phyloP scores from a whole-genome alignment of 371 early-diverging fungal genomes.

The Capillidium heterosporum region DNA sequence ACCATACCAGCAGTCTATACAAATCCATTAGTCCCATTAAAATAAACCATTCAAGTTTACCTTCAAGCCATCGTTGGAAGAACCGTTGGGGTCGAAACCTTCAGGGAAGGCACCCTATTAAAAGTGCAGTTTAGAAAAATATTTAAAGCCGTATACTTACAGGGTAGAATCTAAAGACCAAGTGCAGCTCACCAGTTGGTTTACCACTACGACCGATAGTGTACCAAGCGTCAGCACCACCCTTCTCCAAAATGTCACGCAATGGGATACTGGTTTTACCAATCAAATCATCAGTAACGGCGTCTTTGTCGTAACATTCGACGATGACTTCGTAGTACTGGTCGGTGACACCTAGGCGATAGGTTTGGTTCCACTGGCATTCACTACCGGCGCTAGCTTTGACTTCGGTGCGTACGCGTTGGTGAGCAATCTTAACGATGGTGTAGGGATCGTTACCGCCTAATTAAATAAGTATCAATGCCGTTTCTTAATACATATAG shows the following conservation, averaged over 20 bases:
- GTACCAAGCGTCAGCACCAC: constrained; percentile 7
- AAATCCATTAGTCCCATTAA: background rate
- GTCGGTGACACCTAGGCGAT: constrained; percentile 4
- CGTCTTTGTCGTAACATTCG: constrained; percentile 2
- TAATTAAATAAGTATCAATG: background rate
- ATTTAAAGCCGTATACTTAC: background rate
- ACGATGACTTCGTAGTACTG: background rate
- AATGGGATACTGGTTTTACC: constrained; percentile 9
- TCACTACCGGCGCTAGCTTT: constrained; percentile 6
- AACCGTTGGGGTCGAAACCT: constrained; percentile 6
- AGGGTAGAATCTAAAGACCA: background rate
- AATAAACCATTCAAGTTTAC: background rate
- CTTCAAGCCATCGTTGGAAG: background rate
- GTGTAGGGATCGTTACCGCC: constrained; percentile 5
- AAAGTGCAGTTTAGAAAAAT: background rate
- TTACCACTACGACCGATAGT: constrained; percentile 10
- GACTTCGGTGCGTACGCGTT: constrained; percentile 3
- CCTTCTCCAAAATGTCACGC: background rate
- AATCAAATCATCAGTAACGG: constrained; percentile 2
- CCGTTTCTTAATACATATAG: background rate
- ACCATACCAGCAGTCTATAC: constrained; percentile 3
- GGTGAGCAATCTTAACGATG: background rate
- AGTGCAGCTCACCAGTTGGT: constrained; percentile 7
- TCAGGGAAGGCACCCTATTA: constrained; percentile 3
- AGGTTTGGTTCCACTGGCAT: constrained; percentile 6